phyloP scores from a whole-genome alignment of 805 yeast genomes.

The Saccharomycopsis fermentans region DNA sequence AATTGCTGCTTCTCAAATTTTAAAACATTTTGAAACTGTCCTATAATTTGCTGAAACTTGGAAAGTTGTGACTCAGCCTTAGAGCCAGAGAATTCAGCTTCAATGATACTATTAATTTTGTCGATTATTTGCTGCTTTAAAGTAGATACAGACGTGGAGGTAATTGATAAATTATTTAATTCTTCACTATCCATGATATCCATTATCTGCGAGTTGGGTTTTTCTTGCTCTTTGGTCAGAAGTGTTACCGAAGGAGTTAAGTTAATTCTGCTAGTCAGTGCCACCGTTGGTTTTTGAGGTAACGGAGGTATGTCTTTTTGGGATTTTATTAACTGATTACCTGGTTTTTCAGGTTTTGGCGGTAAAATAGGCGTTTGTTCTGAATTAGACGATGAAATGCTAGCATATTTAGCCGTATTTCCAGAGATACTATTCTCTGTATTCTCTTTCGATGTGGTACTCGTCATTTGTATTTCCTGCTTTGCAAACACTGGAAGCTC shows the following conservation, averaged over 20 bases:
- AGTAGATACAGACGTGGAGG: neutral
- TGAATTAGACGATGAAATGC: neutral
- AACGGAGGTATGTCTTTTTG: conserved; percentile 9
- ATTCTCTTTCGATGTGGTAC: neutral
- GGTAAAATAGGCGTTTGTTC: neutral
- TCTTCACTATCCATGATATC: conserved; percentile 10
- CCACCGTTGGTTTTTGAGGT: conserved; percentile 14
- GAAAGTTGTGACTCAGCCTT: conserved; percentile 1
- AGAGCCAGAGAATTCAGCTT: conserved; percentile 4
- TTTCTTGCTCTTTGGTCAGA: neutral
- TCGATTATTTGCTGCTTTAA: neutral
- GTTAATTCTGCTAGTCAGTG: neutral
- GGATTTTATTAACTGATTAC: neutral
- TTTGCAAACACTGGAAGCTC: conserved; percentile 35
- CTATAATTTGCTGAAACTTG: conserved; percentile 17
- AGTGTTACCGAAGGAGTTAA: neutral
- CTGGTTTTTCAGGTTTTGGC: neutral
- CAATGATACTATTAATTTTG: conserved; percentile 21
- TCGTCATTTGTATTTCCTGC: neutral
- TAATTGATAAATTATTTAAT: conserved; percentile 8
- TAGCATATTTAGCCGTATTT: conserved; percentile 2
- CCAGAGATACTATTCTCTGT: conserved; percentile 2
- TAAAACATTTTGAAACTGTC: conserved; percentile 29
- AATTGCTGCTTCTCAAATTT: conserved; percentile 27
- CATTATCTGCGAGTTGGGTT: neutral